phyloP scores from a whole-genome alignment of 140 eudicot species.

The Oenanthe javanica region DNA sequence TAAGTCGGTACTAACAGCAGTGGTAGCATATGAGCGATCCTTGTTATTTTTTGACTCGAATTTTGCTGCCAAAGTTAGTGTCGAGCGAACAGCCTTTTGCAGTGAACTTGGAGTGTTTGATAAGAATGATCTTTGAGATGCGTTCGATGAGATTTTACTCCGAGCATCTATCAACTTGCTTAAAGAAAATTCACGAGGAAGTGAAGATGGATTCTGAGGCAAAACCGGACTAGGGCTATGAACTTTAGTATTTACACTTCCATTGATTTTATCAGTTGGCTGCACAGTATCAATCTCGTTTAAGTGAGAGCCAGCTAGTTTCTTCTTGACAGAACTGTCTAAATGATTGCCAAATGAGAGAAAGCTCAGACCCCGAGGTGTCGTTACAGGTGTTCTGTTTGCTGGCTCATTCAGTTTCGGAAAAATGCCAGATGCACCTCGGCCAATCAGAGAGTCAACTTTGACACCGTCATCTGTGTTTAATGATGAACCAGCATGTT shows the following conservation, averaged over 20 bases:
- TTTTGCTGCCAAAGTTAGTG: slow-evolving; percentile 60
- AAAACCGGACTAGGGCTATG: neutral
- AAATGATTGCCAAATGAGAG: neutral
- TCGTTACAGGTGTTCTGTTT: neutral
- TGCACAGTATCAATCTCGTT: neutral
- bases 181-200: neutral
- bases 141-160: slow-evolving; percentile 16
- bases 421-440: neutral
- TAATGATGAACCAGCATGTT: neutral
- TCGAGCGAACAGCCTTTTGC: slow-evolving; percentile 45
- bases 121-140: slow-evolving; percentile 20
- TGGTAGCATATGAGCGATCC: neutral
- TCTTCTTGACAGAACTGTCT: neutral
- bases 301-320: neutral
- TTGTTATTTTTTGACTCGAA: slow-evolving; percentile 38
- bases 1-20: neutral
- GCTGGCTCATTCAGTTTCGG: neutral
- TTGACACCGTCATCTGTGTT: slow-evolving; percentile 4
- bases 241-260: neutral
- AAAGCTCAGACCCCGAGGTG: neutral
- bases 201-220: neutral
- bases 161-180: neutral
- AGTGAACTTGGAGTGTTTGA: slow-evolving; percentile 43
- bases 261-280: slow-evolving; percentile 2
- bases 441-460: slow-evolving; percentile 5